phyloP scores from a whole-genome alignment of 2,329 filamentous ascomycete species.

The Cucurbitaria berberidis region DNA sequence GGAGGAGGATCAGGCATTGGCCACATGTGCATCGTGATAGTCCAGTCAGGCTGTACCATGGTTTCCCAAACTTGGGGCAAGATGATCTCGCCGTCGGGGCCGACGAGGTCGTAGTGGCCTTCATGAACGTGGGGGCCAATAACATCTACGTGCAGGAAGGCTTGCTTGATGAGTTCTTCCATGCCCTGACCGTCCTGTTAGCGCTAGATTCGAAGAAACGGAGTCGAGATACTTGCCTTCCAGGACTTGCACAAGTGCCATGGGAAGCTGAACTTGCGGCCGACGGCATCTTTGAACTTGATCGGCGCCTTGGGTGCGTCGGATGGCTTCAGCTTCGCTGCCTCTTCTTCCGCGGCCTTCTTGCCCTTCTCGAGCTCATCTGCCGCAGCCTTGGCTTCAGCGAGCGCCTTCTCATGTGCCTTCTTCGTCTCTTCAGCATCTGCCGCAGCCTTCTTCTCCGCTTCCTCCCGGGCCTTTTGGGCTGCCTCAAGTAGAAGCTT shows the following conservation, averaged over 20 bases:
- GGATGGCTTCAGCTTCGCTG: conserved; percentile 50
- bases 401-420: conserved; percentile 56
- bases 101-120: conserved; percentile 56
- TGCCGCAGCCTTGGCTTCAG: conserved; percentile 52
- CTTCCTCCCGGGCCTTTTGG: conserved; percentile 40
- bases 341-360: conserved; percentile 56
- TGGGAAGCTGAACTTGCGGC: conserved; percentile 39
- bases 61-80: conserved; percentile 58
- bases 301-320: conserved; percentile 55
- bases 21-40: conserved; percentile 59
- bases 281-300: conserved; percentile 42
- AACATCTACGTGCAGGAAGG: conserved; percentile 55
- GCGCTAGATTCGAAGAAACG: conserved; percentile 37
- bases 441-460: conserved; percentile 38
- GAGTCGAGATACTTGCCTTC: conserved; percentile 57
- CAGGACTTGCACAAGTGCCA: conserved; percentile 37
- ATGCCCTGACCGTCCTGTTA: conserved; percentile 71
- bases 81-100: conserved; percentile 57
- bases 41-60: conserved; percentile 56
- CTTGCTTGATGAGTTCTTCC: conserved; percentile 58
- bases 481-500: conserved; percentile 38
- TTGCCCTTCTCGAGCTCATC: conserved; percentile 56
- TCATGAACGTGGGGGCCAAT: conserved; percentile 54
- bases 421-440: conserved; percentile 50
- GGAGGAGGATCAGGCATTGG: conserved; percentile 49